These are phyloP conservation scores for Glebionis coronaria DNA, from an alignment of 129 eudicot species.

Conservation along the genomic window DNA sequence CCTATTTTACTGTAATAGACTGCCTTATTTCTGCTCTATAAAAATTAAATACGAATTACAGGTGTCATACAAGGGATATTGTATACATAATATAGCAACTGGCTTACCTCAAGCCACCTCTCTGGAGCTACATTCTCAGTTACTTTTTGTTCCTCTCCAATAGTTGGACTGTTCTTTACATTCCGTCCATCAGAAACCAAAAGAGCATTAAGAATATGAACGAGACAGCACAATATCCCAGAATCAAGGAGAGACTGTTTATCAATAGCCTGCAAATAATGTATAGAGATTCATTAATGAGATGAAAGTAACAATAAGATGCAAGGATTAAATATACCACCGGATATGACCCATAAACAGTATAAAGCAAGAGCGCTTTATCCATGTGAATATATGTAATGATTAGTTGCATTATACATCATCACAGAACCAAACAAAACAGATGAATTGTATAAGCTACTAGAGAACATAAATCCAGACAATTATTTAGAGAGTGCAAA, in stretches of 20 bases:
- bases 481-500: not conserved
- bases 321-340: too few species aligned
- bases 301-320: not conserved
- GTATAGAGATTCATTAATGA: conserved; percentile 11
- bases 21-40: not conserved
- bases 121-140: conserved; percentile 35
- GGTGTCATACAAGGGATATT: not conserved
- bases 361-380: not conserved
- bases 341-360: too few species aligned
- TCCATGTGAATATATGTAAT: conserved; percentile 11
- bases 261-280: conserved; percentile 69
- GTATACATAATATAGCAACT: not conserved
- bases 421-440: conserved; percentile 7
- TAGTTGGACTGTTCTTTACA: conserved; percentile 26
- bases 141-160: conserved; percentile 27
- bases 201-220: conserved; percentile 78
- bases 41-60: not conserved
- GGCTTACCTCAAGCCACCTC: conserved; percentile 78
- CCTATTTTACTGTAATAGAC: not conserved
- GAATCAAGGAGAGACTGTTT: conserved; percentile 96
- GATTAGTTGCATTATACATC: conserved; percentile 5
- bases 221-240: conserved; percentile 88
- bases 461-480: conserved; percentile 14
- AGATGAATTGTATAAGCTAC: not conserved
- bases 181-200: conserved; percentile 58